Evolutionary conservation across 495 filamentous ascomycete genomes (phyloP).

Genomic region (Hypoxylon lienhwacheense): DNA sequence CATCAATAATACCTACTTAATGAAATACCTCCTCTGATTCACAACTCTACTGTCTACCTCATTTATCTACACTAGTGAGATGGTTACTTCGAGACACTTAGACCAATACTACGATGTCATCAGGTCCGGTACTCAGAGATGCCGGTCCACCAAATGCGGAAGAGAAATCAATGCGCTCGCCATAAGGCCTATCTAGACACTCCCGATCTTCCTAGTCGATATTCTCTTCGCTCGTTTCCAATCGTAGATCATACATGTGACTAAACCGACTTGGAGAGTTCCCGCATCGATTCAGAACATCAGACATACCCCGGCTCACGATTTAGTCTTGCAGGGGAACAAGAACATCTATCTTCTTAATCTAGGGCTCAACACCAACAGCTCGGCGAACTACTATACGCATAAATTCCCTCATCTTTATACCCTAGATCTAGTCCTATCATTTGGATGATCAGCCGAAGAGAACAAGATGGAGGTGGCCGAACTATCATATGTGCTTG

Average conservation of each 20-base stretch:
- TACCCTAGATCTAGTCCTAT: constrained; percentile 6
- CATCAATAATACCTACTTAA: too few species aligned
- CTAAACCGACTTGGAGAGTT: constrained; percentile 15
- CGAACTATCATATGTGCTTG: constrained; percentile 29
- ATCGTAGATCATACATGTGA: constrained; percentile 38
- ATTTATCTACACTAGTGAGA: neutral
- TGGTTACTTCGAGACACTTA: neutral
- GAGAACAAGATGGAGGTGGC: constrained; percentile 13
- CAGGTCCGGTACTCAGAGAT: constrained; percentile 6
- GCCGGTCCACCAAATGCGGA: constrained; percentile 11
- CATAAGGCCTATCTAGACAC: constrained; percentile 1
- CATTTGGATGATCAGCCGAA: neutral
- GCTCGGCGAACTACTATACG: constrained; percentile 1
- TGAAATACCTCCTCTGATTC: constrained; percentile 6
- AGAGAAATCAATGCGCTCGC: constrained; percentile 23
- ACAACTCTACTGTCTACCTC: too few species aligned
- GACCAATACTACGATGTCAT: constrained; percentile 8
- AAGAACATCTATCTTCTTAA: constrained; percentile 21
- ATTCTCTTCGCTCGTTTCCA: constrained; percentile 29
- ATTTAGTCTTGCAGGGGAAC: constrained; percentile 8
- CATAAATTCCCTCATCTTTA: constrained; percentile 19
- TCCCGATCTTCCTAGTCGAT: constrained; percentile 2
- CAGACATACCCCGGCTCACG: constrained; percentile 12
- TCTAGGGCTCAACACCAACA: constrained; percentile 21
- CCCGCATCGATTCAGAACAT: constrained; percentile 26